phyloP scores from a whole-genome alignment of 805 yeast species.

The Barnettozyma botsteinii region DNA sequence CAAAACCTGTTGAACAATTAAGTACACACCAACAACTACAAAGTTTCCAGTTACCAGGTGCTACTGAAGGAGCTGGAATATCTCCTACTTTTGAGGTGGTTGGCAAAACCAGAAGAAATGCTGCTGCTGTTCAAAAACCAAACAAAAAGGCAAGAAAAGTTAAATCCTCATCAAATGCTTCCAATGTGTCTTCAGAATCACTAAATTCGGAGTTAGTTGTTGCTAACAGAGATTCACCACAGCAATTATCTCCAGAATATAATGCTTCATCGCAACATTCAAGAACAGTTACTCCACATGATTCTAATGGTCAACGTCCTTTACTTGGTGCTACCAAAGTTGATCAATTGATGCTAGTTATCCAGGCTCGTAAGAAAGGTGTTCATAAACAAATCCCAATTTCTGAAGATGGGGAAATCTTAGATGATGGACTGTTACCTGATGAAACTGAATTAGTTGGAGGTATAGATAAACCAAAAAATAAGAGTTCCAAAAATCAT shows the following conservation, averaged over 20 bases:
- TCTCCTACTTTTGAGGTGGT: constrained; percentile 7
- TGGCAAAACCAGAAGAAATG: constrained; percentile 11
- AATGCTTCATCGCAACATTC: too few species aligned
- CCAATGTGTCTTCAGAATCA: too few species aligned
- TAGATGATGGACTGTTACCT: constrained; percentile 51
- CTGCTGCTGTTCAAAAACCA: constrained; percentile 4
- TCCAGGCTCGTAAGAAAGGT: constrained; percentile 82
- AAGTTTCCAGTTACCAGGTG: constrained; percentile 7
- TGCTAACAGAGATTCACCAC: neutral
- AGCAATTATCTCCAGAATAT: neutral
- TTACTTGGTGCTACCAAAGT: constrained; percentile 82
- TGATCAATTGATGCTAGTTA: constrained; percentile 85
- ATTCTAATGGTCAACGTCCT: constrained; percentile 35
- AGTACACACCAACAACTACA: constrained; percentile 8
- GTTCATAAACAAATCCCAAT: constrained; percentile 57
- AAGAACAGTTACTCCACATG: neutral
- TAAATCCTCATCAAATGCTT: too few species aligned
- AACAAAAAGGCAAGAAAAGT: constrained; percentile 9
- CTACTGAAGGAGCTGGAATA: constrained; percentile 14
- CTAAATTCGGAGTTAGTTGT: too few species aligned
- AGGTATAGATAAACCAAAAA: constrained; percentile 64
- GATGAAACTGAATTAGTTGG: constrained; percentile 66
- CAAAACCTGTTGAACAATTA: constrained; percentile 8
- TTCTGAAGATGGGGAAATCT: constrained; percentile 63
- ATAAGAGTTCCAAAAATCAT: constrained; percentile 45